phyloP scores from a whole-genome alignment of 352 stramenopile species.

The Phytophthora ramorum region DNA sequence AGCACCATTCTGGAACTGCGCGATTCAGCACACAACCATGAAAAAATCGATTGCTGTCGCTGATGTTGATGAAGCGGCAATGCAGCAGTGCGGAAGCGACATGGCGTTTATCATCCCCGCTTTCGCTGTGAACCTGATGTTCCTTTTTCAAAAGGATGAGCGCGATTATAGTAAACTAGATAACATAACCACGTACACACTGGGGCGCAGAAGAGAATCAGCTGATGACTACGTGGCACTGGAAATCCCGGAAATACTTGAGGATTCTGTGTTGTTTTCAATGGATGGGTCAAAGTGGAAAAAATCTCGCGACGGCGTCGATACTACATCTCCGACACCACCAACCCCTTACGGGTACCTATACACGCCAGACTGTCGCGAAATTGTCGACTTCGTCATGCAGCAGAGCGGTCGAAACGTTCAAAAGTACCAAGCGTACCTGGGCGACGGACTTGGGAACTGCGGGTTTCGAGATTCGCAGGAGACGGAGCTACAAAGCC shows the following conservation, averaged over 20 bases:
- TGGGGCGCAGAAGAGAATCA: constrained; percentile 30
- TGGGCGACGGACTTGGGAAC: constrained; percentile 35
- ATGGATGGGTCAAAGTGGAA: constrained; percentile 36
- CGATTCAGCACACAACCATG: constrained; percentile 47
- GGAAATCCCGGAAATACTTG: constrained; percentile 29
- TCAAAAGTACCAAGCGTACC: constrained; percentile 42
- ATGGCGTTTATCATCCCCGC: constrained; percentile 19
- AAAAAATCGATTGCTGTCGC: constrained; percentile 32
- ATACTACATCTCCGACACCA: not conserved
- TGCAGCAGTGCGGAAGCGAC: constrained; percentile 32
- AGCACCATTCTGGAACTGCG: constrained; percentile 52
- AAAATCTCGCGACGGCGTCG: constrained; percentile 12
- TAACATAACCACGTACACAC: constrained; percentile 44
- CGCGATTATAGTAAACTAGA: constrained; percentile 49
- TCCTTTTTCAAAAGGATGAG: constrained; percentile 43
- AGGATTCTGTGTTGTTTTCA: constrained; percentile 19
- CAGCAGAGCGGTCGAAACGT: constrained; percentile 34
- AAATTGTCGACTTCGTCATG: constrained; percentile 12
- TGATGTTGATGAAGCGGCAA: constrained; percentile 26
- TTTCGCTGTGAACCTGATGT: constrained; percentile 50
- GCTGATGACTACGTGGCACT: constrained; percentile 22
- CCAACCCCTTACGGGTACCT: constrained; percentile 35
- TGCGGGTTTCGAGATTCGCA: constrained; percentile 41
- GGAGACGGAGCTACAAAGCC: constrained; percentile 34
- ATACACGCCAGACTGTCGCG: constrained; percentile 31